Conservation (phyloP, 1,284 basidiomycete genomes). For the Vanrija sp. region DNA sequence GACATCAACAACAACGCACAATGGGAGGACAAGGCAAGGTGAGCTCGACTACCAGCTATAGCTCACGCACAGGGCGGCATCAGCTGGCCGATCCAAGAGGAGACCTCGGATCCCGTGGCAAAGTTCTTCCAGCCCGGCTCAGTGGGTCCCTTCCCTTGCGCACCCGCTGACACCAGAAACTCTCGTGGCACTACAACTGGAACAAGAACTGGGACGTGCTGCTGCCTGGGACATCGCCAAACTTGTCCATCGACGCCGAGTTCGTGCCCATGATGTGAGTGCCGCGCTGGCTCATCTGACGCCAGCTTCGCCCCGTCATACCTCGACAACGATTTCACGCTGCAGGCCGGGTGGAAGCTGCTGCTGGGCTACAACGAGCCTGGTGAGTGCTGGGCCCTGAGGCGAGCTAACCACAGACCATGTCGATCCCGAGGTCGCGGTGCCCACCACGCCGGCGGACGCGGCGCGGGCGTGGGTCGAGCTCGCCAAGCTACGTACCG, state of each 20-base stretch:
- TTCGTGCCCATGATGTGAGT: slow-evolving; percentile 46
- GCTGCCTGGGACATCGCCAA: slow-evolving; percentile 29
- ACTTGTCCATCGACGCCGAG: slow-evolving; percentile 34
- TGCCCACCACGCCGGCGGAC: slow-evolving; percentile 15
- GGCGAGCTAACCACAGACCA: slow-evolving; percentile 25
- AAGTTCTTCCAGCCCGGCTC: slow-evolving; percentile 39
- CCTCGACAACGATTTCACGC: slow-evolving; percentile 27
- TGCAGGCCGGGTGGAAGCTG: slow-evolving; percentile 28
- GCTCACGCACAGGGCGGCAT: slow-evolving; percentile 30
- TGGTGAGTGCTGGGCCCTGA: slow-evolving; percentile 18
- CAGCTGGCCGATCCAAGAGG: slow-evolving; percentile 43
- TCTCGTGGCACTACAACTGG: slow-evolving; percentile 48
- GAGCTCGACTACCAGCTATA: neutral
- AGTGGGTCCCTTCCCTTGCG: slow-evolving; percentile 14
- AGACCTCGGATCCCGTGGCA: slow-evolving; percentile 35
- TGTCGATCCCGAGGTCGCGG: slow-evolving; percentile 27
- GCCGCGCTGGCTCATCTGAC: neutral
- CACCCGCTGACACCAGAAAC: slow-evolving; percentile 4
- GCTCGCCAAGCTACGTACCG: slow-evolving; percentile 25
- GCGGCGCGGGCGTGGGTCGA: slow-evolving; percentile 34
- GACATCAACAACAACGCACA: neutral
- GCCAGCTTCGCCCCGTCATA: slow-evolving; percentile 37
- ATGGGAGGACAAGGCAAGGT: too few relatives aligned
- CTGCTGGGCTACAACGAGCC: slow-evolving; percentile 46
- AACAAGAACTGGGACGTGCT: slow-evolving; percentile 40